Percentiles rank a stretch among this genome's conserved stretches.
Conservation (phyloP, 2,329 filamentous ascomycete genomes). For the Colletotrichum paranaense region DNA sequence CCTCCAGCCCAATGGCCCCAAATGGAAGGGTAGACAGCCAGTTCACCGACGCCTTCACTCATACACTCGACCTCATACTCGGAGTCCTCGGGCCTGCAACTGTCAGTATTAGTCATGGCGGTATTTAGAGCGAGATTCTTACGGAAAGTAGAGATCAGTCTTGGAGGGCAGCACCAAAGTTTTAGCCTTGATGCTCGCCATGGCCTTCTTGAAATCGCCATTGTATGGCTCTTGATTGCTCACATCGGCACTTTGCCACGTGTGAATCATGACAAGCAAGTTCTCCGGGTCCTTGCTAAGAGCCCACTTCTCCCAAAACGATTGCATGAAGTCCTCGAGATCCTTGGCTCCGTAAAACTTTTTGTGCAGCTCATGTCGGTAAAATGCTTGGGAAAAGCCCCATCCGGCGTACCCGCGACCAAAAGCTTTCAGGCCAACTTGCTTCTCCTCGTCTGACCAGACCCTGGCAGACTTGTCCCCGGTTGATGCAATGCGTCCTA, state of each 20-base stretch:
- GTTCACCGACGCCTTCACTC: conserved; percentile 45
- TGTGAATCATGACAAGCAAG: conserved; percentile 78
- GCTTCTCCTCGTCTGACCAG: conserved; percentile 55
- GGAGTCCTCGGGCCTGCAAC: conserved; percentile 73
- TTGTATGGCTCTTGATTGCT: conserved; percentile 77
- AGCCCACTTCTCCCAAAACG: conserved; percentile 83
- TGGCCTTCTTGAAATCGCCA: conserved; percentile 72
- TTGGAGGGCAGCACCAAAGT: conserved; percentile 77
- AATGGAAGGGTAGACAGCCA: conserved; percentile 52
- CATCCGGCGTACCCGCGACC: conserved; percentile 82
- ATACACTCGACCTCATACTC: conserved; percentile 74
- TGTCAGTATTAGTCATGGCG: conserved; percentile 2
- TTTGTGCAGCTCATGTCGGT: conserved; percentile 77
- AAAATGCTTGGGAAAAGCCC: conserved; percentile 85
- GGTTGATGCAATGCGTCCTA: conserved; percentile 42
- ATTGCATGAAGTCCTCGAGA: conserved; percentile 79
- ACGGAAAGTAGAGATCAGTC: conserved; percentile 83
- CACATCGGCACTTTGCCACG: conserved; percentile 81
- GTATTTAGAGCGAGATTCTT: not conserved
- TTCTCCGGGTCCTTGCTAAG: conserved; percentile 81
- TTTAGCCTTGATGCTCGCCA: conserved; percentile 78
- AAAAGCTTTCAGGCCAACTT: conserved; percentile 72
- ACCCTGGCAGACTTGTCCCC: conserved; percentile 23
- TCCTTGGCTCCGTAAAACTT: conserved; percentile 42
- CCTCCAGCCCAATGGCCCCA: conserved; percentile 68